Evolutionary conservation across 2,329 filamentous ascomycete species (phyloP), one percentile per base, ranked within the genome.

Genomic region (Botryosphaeria dothidea): DNA sequence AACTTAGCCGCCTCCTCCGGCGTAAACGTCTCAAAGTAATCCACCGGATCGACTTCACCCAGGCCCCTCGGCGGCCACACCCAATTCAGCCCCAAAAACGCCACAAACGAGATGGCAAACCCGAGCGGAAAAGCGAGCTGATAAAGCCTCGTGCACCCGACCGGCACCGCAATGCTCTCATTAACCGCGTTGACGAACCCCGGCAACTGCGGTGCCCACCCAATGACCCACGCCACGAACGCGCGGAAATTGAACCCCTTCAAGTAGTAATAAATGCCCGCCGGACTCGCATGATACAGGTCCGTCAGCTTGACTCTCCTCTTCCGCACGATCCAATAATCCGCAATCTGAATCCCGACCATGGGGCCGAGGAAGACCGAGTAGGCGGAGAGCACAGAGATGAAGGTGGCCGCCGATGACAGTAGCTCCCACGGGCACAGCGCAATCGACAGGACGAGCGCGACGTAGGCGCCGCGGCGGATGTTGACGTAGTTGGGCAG

Each of bases 401-500:
- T 31, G 25, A 31, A 51, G 25, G 48, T 51, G 21, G 25, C 4
- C 9, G 25, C 81, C 0, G 74, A 78, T 7, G 78, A 77, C 3
- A 86, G 73, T 0, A 86, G 75, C 64, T 85, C 74, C 84, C 84
- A 87, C 0, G 84, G 84, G 66, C 81, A 81, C 41, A 80, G 76
- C 0, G 77, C 76, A 36, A 83, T 79, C 13, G 77, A 78, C 6
- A 84, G 72, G 3, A 83, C 67, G 0, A 80, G 76, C 4, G 78
- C 81, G 45, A 87, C 73, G 66, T 83, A 83, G 2, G 79, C 79
- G 0, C 85, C 86, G 2, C 85, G 80, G 4, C 84, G 75, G 65
- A 87, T 86, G 70, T 85, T 86, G 73, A 88, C 81, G 67, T 82
- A 86, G 45, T 76, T 78, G 0, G 84, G 84, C 65, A 81, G 81